These are phyloP conservation scores for Calocera viscosa DNA, from an alignment of 768 basidiomycete genomes.

Conservation along the genomic window DNA sequence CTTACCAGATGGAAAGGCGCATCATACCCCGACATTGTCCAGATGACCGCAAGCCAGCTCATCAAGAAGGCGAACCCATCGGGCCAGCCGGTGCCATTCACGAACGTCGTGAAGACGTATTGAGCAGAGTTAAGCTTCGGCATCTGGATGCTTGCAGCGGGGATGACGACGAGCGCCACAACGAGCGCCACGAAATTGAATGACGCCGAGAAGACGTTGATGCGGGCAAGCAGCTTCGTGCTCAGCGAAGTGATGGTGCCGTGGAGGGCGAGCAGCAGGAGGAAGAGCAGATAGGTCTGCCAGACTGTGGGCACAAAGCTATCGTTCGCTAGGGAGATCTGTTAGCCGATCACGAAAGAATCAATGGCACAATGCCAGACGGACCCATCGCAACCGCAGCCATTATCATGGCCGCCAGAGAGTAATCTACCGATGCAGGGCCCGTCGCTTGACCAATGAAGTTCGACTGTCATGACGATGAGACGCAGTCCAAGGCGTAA, in stretches of 20 bases:
- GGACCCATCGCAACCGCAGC: slow-evolving; percentile 1
- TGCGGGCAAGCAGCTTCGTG: slow-evolving; percentile 9
- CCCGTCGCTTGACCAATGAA: slow-evolving; percentile 10
- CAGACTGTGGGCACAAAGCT: neutral
- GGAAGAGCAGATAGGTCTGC: slow-evolving; percentile 8
- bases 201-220: slow-evolving; percentile 10
- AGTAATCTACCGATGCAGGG: slow-evolving; percentile 12
- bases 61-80: slow-evolving; percentile 13
- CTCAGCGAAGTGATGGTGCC: slow-evolving; percentile 7
- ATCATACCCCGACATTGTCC: slow-evolving; percentile 17
- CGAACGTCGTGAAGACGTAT: slow-evolving; percentile 3
- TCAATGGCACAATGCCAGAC: neutral
- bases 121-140: slow-evolving; percentile 3
- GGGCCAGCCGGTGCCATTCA: slow-evolving; percentile 8
- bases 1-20: slow-evolving; percentile 14
- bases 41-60: slow-evolving; percentile 12
- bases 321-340: neutral
- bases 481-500: neutral
- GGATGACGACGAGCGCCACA: neutral
- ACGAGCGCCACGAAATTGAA: neutral
- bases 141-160: neutral
- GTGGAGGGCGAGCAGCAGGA: slow-evolving; percentile 4
- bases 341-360: neutral
- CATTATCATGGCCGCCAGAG: slow-evolving; percentile 12
- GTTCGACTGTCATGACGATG: neutral